Percentiles rank a stretch among this genome's conserved stretches.
Evolutionary conservation across 495 filamentous ascomycete genomes (phyloP).

Genomic region (Aspergillus carlsbadensis): DNA sequence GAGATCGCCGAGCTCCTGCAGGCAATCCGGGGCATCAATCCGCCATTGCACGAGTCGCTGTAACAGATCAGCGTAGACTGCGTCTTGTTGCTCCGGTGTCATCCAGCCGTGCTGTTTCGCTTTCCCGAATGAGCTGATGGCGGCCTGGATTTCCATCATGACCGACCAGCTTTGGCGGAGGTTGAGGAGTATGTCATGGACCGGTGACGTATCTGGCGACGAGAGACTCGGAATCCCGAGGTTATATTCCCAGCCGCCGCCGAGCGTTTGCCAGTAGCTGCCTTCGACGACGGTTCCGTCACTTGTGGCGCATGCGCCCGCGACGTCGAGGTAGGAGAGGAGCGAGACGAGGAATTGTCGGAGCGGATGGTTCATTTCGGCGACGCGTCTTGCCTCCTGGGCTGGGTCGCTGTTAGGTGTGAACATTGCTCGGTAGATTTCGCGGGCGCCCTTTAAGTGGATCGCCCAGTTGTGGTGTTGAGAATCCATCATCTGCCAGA

Average conservation of each 20-base stretch:
- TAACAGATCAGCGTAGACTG: constrained; percentile 34
- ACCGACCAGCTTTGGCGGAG: constrained; percentile 36
- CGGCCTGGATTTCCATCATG: constrained; percentile 43
- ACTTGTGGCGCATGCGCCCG: constrained; percentile 40
- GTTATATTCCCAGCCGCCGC: constrained; percentile 45
- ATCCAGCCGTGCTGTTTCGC: constrained; percentile 35
- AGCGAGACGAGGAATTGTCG: constrained; percentile 41
- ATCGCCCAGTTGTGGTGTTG: constrained; percentile 43
- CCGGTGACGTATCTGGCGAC: constrained; percentile 13
- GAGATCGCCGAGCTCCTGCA: constrained; percentile 32
- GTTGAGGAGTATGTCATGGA: constrained; percentile 31
- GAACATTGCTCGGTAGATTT: constrained; percentile 41
- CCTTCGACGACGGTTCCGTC: constrained; percentile 41
- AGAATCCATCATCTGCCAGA: constrained; percentile 44
- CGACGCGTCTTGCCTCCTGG: constrained; percentile 32
- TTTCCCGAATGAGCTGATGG: constrained; percentile 38
- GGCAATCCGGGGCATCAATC: constrained; percentile 28
- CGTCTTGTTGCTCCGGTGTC: constrained; percentile 33
- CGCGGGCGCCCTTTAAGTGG: constrained; percentile 42
- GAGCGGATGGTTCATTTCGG: constrained; percentile 39
- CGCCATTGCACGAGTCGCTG: constrained; percentile 36
- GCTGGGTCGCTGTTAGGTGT: constrained; percentile 27
- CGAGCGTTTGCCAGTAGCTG: constrained; percentile 40
- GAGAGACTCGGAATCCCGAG: constrained; percentile 36
- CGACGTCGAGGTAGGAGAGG: constrained; percentile 42